phyloP scores from a whole-genome alignment of 2,329 filamentous ascomycete genomes.

The Fulvia fulva region DNA sequence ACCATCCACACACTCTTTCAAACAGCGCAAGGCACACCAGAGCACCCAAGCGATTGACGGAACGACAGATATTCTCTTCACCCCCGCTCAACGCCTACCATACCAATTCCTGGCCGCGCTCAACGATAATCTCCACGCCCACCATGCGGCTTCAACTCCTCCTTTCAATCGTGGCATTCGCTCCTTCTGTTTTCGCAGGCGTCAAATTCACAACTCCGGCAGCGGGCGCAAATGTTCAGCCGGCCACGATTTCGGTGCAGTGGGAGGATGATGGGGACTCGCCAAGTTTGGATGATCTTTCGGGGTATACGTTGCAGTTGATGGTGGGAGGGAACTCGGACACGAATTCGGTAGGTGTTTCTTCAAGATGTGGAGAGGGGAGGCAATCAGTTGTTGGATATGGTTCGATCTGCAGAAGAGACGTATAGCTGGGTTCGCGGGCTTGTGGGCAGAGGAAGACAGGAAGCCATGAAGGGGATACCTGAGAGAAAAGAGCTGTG shows the following conservation, averaged over 20 bases:
- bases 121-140: neutral
- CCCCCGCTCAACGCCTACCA: neutral
- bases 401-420: too few species aligned
- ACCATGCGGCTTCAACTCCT: constrained; percentile 7
- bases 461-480: neutral
- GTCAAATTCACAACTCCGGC: constrained; percentile 53
- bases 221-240: constrained; percentile 48
- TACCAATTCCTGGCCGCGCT: neutral
- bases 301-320: constrained; percentile 56
- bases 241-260: constrained; percentile 50
- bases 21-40: neutral
- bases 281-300: constrained; percentile 49
- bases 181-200: constrained; percentile 43
- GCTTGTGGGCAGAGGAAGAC: too few species aligned
- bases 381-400: too few species aligned
- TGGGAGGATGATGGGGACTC: constrained; percentile 55
- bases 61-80: neutral
- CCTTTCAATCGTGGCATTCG: neutral
- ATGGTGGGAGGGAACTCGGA: constrained; percentile 57
- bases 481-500: neutral
- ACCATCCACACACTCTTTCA: neutral
- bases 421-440: too few species aligned
- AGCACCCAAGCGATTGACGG: neutral
- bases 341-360: constrained; percentile 41
- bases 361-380: neutral